Base-by-base conservation (phyloP, 1,284 basidiomycete species). In the Cystobasidium pallidum region DNA sequence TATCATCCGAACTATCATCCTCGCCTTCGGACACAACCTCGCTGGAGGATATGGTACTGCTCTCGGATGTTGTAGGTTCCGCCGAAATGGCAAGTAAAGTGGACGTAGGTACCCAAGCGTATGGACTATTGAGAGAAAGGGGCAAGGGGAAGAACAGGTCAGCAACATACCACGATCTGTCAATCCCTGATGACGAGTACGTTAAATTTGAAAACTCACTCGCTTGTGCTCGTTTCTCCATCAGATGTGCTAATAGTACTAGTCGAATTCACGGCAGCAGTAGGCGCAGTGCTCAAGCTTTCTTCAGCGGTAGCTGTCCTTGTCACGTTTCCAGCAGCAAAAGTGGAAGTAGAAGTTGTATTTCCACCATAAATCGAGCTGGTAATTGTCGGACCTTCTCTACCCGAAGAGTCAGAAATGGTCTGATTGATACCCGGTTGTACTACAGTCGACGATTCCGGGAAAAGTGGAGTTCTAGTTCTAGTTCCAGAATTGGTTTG, bases 31-130 rank as follows among this genome's bases (percentile, higher is more conserved):
- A 66, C 2, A 15, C n/a, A 32, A 59, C n/a, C 10, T 45, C 70
- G 17, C 19, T 54, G n/a, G 63, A 6, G 7, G 63, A 24, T 8
- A 45, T 28, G 7, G 64, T 63, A 24, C 28, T 34, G 26, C 28
- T 39, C 8, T 43, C 34, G 1, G 55, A 45, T 19, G 47, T 36
- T 13, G 66, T 55, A 34, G 49, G 26, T 34, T 30, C 43, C 19
- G 45, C 39, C 13, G 68, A 41, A 21, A 51, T 63, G 28, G 59
- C 59, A 19, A 71, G 68, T 13, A 71, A 59, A 26, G 68, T 21
- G 17, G 68, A 71, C 3, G 68, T 71, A 15, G 68, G 68, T 26
- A 71, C 68, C 47, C 54, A 71, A 26, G 68, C 61, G 49, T 71
- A 71, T 17, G 32, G 32, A 49, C 68, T 71, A 26, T 17, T 11